phyloP scores from a whole-genome alignment of 768 basidiomycete species.

The Termitomyces sp. region DNA sequence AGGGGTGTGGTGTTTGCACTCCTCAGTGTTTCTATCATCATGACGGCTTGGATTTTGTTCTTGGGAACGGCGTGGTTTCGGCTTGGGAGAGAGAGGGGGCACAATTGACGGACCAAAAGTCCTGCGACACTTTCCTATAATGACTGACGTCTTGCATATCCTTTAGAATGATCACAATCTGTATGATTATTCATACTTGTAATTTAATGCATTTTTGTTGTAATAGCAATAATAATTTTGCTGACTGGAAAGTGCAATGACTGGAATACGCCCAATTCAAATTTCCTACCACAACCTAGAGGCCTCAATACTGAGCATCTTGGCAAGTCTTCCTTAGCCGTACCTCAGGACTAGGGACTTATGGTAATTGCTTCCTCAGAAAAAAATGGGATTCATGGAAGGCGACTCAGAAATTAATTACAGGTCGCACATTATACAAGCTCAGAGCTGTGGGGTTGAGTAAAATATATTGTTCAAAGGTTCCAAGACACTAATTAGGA shows the following conservation, averaged over 20 bases:
- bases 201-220: not conserved
- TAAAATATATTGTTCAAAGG: too few relatives aligned
- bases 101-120: not conserved
- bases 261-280: not conserved
- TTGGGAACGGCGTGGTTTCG: constrained; percentile 54
- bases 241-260: not conserved
- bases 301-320: not conserved
- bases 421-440: too few relatives aligned
- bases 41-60: constrained; percentile 59
- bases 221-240: not conserved
- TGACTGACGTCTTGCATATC: not conserved
- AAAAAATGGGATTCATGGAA: too few relatives aligned
- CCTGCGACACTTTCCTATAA: too few relatives aligned
- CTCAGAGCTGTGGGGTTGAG: too few relatives aligned
- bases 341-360: too few relatives aligned
- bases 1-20: constrained; percentile 48
- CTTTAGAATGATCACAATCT: not conserved
- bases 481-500: too few relatives aligned
- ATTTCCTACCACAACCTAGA: too few relatives aligned
- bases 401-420: too few relatives aligned
- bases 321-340: too few relatives aligned
- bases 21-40: constrained; percentile 35
- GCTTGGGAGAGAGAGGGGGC: constrained; percentile 27
- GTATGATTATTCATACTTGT: not conserved
- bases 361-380: too few relatives aligned